These are phyloP conservation scores for Alternaria brassicae DNA, from an alignment of 2,329 filamentous ascomycete species.

Conservation along the genomic window DNA sequence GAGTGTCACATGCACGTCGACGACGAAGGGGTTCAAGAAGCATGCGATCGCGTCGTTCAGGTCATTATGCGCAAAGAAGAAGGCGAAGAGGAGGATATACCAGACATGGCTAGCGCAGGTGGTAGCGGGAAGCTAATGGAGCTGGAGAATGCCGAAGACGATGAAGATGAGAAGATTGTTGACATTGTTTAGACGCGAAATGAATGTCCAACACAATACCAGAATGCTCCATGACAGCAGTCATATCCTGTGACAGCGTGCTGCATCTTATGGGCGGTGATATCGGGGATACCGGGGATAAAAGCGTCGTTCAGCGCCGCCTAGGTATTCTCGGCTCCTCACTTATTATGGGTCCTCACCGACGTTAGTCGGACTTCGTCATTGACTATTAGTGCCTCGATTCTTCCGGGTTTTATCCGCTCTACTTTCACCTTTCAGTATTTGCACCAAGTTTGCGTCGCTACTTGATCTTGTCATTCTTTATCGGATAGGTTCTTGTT, in stretches of 20 bases:
- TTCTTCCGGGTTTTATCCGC: background rate
- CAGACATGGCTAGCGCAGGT: constrained; percentile 21
- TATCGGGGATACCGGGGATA: constrained; percentile 25
- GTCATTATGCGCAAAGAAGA: constrained; percentile 83
- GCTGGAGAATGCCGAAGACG: constrained; percentile 40
- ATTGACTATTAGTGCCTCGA: constrained; percentile 13
- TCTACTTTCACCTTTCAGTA: background rate
- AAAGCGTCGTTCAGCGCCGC: background rate
- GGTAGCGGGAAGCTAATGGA: constrained; percentile 38
- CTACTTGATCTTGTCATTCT: background rate
- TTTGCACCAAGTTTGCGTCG: background rate
- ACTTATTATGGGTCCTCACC: constrained; percentile 1
- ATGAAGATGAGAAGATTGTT: constrained; percentile 49
- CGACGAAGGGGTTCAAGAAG: constrained; percentile 81
- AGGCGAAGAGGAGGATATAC: constrained; percentile 59
- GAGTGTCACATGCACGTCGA: constrained; percentile 82
- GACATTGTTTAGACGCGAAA: constrained; percentile 33
- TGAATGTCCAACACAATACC: constrained; percentile 3
- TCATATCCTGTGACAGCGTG: background rate
- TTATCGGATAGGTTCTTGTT: background rate
- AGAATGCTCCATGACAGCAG: background rate
- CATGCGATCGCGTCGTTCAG: constrained; percentile 88
- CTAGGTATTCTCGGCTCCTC: constrained; percentile 24
- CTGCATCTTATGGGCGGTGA: constrained; percentile 21
- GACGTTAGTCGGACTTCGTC: constrained; percentile 12